Evolutionary conservation across 148 eudicot genomes (phyloP).

Genomic region (Limonium bicolor): DNA sequence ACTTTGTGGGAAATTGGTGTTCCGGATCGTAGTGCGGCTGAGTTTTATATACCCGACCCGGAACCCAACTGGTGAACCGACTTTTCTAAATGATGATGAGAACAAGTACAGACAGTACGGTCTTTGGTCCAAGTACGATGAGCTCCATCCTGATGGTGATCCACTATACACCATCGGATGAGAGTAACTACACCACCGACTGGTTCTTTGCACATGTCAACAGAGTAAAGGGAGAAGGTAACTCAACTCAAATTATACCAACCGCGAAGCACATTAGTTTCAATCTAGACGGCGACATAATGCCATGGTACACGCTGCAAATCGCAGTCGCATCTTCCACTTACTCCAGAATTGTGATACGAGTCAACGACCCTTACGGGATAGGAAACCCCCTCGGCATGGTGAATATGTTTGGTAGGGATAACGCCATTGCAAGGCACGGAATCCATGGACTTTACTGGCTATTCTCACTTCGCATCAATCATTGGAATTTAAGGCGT

Average conservation of each 20-base stretch:
- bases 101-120: conserved; percentile 66
- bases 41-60: conserved; percentile 53
- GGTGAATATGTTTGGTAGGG: conserved; percentile 7
- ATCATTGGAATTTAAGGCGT: background rate
- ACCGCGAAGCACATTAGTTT: background rate
- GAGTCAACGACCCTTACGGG: conserved; percentile 26
- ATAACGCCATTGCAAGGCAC: conserved; percentile 5
- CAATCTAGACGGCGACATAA: background rate
- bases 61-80: conserved; percentile 16
- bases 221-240: conserved; percentile 16
- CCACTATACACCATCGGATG: conserved; percentile 36
- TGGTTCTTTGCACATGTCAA: conserved; percentile 53
- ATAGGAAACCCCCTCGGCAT: conserved; percentile 6
- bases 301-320: conserved; percentile 56
- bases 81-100: conserved; percentile 4
- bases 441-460: conserved; percentile 3
- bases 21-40: conserved; percentile 59
- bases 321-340: conserved; percentile 64
- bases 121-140: conserved; percentile 51
- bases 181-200: conserved; percentile 31
- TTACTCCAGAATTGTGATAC: conserved; percentile 39
- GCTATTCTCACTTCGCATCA: background rate
- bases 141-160: conserved; percentile 29
- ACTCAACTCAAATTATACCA: too few relatives aligned
- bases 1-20: conserved; percentile 70